These are phyloP conservation scores for Oenanthe javanica DNA, from an alignment of 140 eudicot genomes.

Conservation along the genomic window DNA sequence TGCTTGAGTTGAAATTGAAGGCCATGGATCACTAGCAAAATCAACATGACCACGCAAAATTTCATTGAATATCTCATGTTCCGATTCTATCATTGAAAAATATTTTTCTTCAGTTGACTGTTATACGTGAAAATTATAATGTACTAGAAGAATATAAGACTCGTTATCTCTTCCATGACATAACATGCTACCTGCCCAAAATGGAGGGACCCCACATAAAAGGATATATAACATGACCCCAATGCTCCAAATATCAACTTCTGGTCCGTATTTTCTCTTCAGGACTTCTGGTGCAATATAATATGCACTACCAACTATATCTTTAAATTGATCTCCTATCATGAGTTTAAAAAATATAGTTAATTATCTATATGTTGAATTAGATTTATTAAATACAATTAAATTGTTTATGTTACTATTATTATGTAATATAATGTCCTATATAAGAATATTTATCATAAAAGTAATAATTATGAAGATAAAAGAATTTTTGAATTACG, in stretches of 20 bases:
- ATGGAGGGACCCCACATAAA: constrained; percentile 1
- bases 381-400: too few species aligned
- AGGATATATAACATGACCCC: constrained; percentile 8
- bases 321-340: constrained; percentile 6
- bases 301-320: constrained; percentile 11
- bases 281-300: constrained; percentile 8
- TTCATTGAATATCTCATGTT: constrained; percentile 46
- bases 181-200: background rate
- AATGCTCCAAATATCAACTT: constrained; percentile 8
- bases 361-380: background rate
- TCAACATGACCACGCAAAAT: constrained; percentile 33
- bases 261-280: constrained; percentile 3
- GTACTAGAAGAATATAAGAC: too few species aligned
- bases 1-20: constrained; percentile 40
- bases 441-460: too few species aligned
- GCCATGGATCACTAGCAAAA: constrained; percentile 56
- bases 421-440: background rate
- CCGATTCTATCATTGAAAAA: constrained; percentile 28
- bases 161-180: background rate
- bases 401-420: background rate
- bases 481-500: background rate
- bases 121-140: background rate
- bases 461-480: too few species aligned
- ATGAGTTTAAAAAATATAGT: background rate
- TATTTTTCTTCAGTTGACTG: background rate